Percentiles rank a stretch among this genome's conserved stretches.
These are phyloP conservation scores for Ceratocystiopsis brevicomis DNA, from an alignment of 2,329 filamentous ascomycete genomes.

Conservation along the genomic window DNA sequence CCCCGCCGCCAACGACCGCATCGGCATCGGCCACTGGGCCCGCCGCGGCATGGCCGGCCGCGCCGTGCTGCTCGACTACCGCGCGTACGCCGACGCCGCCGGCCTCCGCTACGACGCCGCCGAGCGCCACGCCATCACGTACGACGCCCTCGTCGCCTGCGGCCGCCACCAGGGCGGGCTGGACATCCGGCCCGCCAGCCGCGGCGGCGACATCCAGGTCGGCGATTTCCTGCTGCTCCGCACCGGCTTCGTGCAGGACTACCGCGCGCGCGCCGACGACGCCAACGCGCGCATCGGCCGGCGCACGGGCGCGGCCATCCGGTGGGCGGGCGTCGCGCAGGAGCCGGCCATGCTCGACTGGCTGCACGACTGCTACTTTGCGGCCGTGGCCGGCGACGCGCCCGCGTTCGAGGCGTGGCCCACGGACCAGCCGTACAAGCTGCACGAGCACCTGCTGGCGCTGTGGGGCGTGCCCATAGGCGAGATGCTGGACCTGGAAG, in stretches of 20 bases:
- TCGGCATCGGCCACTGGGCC: constrained; percentile 13
- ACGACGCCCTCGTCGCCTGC: constrained; percentile 23
- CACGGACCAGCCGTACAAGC: constrained; percentile 6
- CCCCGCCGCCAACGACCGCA: background rate
- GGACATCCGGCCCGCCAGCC: background rate
- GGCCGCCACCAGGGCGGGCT: constrained; percentile 20
- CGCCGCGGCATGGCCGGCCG: constrained; percentile 27
- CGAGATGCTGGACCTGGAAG: constrained; percentile 25
- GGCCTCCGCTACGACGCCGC: constrained; percentile 19
- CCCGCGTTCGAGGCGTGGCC: constrained; percentile 29
- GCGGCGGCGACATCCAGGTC: constrained; percentile 19
- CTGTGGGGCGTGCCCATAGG: constrained; percentile 16
- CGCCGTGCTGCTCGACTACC: constrained; percentile 33
- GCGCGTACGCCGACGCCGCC: constrained; percentile 21
- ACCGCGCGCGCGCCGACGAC: constrained; percentile 17
- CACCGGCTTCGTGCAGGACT: constrained; percentile 29
- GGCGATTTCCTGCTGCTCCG: constrained; percentile 41
- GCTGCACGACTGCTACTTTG: constrained; percentile 36
- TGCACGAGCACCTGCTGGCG: constrained; percentile 9
- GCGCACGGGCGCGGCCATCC: background rate
- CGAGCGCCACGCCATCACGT: constrained; percentile 22
- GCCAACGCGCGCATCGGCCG: background rate
- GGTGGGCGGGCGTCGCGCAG: constrained; percentile 27
- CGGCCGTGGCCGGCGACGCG: constrained; percentile 36
- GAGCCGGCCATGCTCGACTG: constrained; percentile 30